phyloP scores from a whole-genome alignment of 352 stramenopile genomes.

The Thraustotheca clavata region DNA sequence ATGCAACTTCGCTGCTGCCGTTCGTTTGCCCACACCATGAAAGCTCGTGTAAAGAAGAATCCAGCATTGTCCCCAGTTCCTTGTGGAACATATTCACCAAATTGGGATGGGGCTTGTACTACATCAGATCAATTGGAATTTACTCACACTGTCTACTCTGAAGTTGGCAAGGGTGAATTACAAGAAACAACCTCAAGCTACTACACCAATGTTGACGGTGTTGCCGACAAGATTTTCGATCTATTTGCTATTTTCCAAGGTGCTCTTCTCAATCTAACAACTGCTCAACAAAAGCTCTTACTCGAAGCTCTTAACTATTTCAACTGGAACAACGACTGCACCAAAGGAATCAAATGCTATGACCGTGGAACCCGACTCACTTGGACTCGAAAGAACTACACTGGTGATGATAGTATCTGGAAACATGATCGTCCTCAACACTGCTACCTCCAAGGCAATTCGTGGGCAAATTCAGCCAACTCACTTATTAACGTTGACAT shows the following conservation, averaged over 20 bases:
- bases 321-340: neutral
- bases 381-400: neutral
- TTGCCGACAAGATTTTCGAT: conserved; percentile 7
- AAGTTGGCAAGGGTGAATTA: conserved; percentile 3
- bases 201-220: neutral
- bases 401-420: neutral
- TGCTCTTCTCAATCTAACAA: neutral
- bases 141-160: conserved; percentile 1
- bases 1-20: conserved; percentile 13
- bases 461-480: neutral
- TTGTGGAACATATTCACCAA: neutral
- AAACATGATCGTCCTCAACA: neutral
- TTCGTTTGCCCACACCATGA: conserved; percentile 10
- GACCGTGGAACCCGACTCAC: neutral
- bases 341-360: neutral
- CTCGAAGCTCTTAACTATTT: neutral
- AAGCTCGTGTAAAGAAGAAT: neutral
- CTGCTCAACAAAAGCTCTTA: neutral
- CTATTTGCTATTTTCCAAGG: conserved; percentile 1
- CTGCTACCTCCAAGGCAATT: neutral
- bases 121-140: conserved; percentile 4
- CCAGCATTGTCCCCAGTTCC: neutral
- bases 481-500: neutral
- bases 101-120: neutral
- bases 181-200: neutral